Evolutionary conservation across 2,329 filamentous ascomycete genomes (phyloP), one percentile per base, ranked within the genome.

Genomic region (Emergomyces pasteurianus): DNA sequence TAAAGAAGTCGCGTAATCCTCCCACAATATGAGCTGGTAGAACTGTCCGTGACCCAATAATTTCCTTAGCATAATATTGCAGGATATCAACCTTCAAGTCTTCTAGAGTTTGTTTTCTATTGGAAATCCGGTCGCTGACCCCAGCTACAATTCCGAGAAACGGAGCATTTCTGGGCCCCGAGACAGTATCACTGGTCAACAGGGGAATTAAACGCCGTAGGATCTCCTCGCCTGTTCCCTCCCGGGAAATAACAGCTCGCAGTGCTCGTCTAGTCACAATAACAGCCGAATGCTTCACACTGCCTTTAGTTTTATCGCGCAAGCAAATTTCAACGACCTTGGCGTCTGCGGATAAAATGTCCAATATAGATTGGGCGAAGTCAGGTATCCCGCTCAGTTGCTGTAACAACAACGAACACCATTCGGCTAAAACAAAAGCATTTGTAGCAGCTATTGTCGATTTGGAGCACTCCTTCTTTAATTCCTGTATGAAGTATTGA

Each of bases 351-450:
- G 83, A 73, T 34, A 95, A 76, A 49, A 94, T 76, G 40, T 90
- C 85, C 64, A 80, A 69, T 47, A 75, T 71, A 61, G 65, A 80
- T 70, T 59, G 83, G 85, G 68, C 79, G 31, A 26, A 50, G 31
- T 58, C 50, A 34, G 82, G 73, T 56, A 75, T 83, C 55, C 81
- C 80, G 38, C 83, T 83, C 31, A 91, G 79, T 61, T 87, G 81
- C 68, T 92, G 86, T 66, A 96, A 82, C 58, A 96, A 76, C 61
- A 92, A 74, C 62, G 87, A 88, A 73, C 86, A 90, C 92, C 92
- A 99, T 73, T 96, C 90, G 16, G 94, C 81, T 66, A 99, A 79
- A 56, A 95, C 90, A 71, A 96, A 95, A 5, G 91, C 89, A 74
- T 86, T 95, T 50, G 82, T 84, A 18, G 88, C 78, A 38, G 92